A percentile compares a stretch with the other conserved stretches of the same genome.
These are phyloP conservation scores for Pleurotus djamor DNA, from an alignment of 768 basidiomycete species.

Conservation along the genomic window DNA sequence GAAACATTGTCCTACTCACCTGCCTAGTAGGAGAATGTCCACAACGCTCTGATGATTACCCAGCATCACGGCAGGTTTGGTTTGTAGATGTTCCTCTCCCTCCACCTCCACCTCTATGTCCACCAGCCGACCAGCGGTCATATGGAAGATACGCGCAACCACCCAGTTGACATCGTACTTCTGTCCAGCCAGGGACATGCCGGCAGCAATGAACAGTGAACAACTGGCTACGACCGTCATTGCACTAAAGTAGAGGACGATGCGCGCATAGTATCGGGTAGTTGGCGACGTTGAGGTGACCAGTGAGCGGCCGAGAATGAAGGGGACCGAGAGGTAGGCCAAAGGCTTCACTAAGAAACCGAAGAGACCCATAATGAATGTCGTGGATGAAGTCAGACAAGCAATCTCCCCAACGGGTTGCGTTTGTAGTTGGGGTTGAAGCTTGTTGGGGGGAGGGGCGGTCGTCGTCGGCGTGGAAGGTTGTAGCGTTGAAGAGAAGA, in stretches of 20 bases:
- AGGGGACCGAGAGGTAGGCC: slow-evolving; percentile 75
- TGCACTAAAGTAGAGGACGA: slow-evolving; percentile 70
- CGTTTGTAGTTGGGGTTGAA: not conserved
- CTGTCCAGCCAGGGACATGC: slow-evolving; percentile 64
- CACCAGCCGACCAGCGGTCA: slow-evolving; percentile 56
- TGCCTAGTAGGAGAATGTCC: slow-evolving; percentile 80
- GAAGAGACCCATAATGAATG: slow-evolving; percentile 60
- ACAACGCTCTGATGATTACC: slow-evolving; percentile 94
- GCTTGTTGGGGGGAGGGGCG: not conserved
- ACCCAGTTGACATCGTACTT: slow-evolving; percentile 79
- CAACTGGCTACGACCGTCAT: slow-evolving; percentile 70
- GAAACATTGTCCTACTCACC: slow-evolving; percentile 41
- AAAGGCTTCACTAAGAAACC: slow-evolving; percentile 62
- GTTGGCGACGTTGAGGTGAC: slow-evolving; percentile 50
- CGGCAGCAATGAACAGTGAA: slow-evolving; percentile 66
- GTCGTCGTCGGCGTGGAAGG: not conserved
- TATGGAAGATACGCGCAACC: slow-evolving; percentile 84
- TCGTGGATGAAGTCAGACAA: not conserved
- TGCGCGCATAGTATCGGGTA: slow-evolving; percentile 70
- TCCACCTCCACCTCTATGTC: slow-evolving; percentile 77
- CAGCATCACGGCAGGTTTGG: slow-evolving; percentile 74
- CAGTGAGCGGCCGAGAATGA: slow-evolving; percentile 61
- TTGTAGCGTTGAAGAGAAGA: not conserved
- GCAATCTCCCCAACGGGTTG: not conserved
- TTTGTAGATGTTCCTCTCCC: slow-evolving; percentile 77